Evolutionary conservation across 805 yeast species (phyloP), one percentile per base, ranked within the genome.

Genomic region (Pichia exigua): DNA sequence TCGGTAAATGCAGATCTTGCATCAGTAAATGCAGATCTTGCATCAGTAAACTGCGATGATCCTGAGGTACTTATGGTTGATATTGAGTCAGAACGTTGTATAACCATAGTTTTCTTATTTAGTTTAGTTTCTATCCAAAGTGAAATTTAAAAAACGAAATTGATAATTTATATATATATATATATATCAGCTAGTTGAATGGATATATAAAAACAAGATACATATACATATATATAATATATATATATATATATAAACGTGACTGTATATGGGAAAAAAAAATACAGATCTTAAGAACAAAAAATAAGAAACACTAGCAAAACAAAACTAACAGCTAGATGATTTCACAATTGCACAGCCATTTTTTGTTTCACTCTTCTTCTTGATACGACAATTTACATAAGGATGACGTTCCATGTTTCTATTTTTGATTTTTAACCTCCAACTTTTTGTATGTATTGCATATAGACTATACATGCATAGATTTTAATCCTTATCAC

Each of bases 31-130:
- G 38, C 46, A 18, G 61, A 57, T 3, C 40, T 44, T 20, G 64
- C 64, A 46, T 60, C 64, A 9, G 50, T 44, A 49, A 55, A 60
- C 10, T 49, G 46, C 5, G 63, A 55, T 32, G 55, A 51, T 8
- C 54, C 56, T 12, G 54, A 35, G 1, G 61, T 53, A 9, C 57
- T 55, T 17, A 52, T 22, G 2, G 56, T 48, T 3, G 61, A 56
- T 2, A 46, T 17, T 1, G 61, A 53, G 10, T 32, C 26, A 1
- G 59, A 56, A 21, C 50, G 32, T 9, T 44, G 45, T 20, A 55
- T 18, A 15, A 46, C 27, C 52, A 47, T 49, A 1, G 12, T 28
- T 13, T 2, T 32, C 9, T 18, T 32, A 7, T 26, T 27, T 27
- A 27, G 5, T 12, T 9, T 10, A 27, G 3, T 27, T 27, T 27